phyloP scores from a whole-genome alignment of 768 basidiomycete species.

The Gyrodon lividus region DNA sequence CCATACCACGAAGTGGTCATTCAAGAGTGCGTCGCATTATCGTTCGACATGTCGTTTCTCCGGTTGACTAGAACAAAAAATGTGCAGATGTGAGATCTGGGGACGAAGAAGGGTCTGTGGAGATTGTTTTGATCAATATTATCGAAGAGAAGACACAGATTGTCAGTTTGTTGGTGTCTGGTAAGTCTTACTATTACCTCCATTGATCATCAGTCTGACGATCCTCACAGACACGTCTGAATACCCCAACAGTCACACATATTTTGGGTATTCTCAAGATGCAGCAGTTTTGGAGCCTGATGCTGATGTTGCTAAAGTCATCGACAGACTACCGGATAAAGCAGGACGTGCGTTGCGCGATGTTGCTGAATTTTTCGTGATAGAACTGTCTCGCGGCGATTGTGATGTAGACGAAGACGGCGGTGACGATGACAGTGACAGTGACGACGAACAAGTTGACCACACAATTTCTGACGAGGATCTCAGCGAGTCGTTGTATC shows the following conservation, averaged over 20 bases:
- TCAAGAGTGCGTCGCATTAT: constrained; percentile 41
- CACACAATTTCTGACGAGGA: constrained; percentile 20
- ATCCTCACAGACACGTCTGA: constrained; percentile 57
- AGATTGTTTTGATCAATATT: constrained; percentile 42
- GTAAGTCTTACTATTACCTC: constrained; percentile 28
- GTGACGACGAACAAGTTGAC: too few species aligned
- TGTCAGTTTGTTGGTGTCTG: constrained; percentile 50
- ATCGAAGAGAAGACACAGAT: constrained; percentile 36
- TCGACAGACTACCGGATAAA: constrained; percentile 45
- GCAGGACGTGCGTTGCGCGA: constrained; percentile 44
- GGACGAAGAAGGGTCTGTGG: constrained; percentile 67
- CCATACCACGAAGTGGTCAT: constrained; percentile 34
- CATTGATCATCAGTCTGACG: neutral
- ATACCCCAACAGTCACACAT: constrained; percentile 59
- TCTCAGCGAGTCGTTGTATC: neutral
- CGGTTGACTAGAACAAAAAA: neutral
- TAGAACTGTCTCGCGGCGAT: constrained; percentile 27
- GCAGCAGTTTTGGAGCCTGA: constrained; percentile 36
- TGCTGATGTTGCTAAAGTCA: constrained; percentile 39
- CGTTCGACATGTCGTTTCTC: neutral
- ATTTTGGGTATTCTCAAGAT: constrained; percentile 55
- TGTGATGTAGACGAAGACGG: constrained; percentile 37
- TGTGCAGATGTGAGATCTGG: constrained; percentile 48
- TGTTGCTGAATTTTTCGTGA: constrained; percentile 44
- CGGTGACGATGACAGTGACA: constrained; percentile 40